Evolutionary conservation across 1,284 basidiomycete species (phyloP).

Genomic region (Naganishia cerealis): DNA sequence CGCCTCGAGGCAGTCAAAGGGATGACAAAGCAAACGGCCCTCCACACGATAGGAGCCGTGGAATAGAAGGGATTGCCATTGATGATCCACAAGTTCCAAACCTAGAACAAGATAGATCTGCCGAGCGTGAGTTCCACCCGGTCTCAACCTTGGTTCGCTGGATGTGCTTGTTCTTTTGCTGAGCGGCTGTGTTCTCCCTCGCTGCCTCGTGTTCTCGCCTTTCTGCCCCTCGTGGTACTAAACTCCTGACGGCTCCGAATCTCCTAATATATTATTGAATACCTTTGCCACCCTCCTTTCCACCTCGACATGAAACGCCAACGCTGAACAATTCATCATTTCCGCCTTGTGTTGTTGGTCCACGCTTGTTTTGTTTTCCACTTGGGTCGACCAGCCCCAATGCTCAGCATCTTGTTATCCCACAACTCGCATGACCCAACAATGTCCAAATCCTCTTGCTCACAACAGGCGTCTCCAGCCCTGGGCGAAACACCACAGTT

Average conservation of each 20-base stretch:
- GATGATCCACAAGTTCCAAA: neutral
- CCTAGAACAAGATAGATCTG: neutral
- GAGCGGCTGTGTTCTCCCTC: neutral
- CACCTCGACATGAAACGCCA: neutral
- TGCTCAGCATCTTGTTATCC: neutral
- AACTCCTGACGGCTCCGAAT: neutral
- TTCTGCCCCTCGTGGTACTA: neutral
- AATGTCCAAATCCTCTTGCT: neutral
- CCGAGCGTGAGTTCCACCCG: neutral
- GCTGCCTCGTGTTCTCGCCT: neutral
- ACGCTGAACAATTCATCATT: neutral
- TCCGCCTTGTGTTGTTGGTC: neutral
- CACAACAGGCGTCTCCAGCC: neutral
- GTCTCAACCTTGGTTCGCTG: neutral
- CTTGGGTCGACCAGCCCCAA: neutral
- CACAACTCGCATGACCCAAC: neutral
- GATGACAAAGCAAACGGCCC: too few relatives aligned
- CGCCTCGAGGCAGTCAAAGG: neutral
- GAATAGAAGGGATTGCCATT: neutral
- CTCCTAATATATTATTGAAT: neutral
- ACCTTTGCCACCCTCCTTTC: neutral
- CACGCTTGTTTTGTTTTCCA: constrained; percentile 4
- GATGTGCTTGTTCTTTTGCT: neutral
- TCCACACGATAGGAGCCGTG: neutral
- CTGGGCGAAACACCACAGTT: neutral